These are phyloP conservation scores for Gossypium raimondii DNA, from an alignment of 345 rosid species.

Conservation along the genomic window DNA sequence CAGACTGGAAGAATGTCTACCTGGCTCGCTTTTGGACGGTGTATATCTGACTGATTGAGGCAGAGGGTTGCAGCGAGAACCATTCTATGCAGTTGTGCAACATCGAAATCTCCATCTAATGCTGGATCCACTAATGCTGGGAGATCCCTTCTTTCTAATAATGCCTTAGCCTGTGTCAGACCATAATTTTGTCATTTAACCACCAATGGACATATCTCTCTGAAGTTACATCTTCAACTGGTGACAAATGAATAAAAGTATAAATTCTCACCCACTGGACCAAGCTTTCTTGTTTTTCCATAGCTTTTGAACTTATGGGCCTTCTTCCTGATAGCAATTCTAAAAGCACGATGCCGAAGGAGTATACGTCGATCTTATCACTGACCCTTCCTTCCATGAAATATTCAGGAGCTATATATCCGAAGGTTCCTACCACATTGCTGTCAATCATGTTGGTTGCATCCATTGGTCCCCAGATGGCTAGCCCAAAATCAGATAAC, in stretches of 20 bases:
- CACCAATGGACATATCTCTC: neutral
- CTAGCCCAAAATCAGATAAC: constrained; percentile 57
- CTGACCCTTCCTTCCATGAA: constrained; percentile 50
- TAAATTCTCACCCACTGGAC: constrained; percentile 43
- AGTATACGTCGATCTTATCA: constrained; percentile 44
- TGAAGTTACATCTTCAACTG: neutral
- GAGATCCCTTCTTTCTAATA: constrained; percentile 31
- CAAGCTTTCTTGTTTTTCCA: constrained; percentile 32
- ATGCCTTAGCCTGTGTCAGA: constrained; percentile 35
- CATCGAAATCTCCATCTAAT: constrained; percentile 26
- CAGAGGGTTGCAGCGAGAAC: constrained; percentile 41
- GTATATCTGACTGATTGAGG: constrained; percentile 28
- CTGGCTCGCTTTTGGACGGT: constrained; percentile 37
- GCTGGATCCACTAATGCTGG: constrained; percentile 33
- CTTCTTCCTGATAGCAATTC: constrained; percentile 49
- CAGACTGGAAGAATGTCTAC: constrained; percentile 15
- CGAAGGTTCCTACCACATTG: constrained; percentile 50
- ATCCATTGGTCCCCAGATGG: constrained; percentile 43
- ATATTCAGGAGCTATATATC: constrained; percentile 59
- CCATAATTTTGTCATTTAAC: constrained; percentile 1
- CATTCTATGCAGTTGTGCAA: constrained; percentile 39
- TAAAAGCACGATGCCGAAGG: constrained; percentile 52
- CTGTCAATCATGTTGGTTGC: constrained; percentile 23
- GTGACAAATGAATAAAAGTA: neutral
- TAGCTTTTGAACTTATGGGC: constrained; percentile 27